phyloP scores from a whole-genome alignment of 345 rosid genomes.

The Dimocarpus longan region DNA sequence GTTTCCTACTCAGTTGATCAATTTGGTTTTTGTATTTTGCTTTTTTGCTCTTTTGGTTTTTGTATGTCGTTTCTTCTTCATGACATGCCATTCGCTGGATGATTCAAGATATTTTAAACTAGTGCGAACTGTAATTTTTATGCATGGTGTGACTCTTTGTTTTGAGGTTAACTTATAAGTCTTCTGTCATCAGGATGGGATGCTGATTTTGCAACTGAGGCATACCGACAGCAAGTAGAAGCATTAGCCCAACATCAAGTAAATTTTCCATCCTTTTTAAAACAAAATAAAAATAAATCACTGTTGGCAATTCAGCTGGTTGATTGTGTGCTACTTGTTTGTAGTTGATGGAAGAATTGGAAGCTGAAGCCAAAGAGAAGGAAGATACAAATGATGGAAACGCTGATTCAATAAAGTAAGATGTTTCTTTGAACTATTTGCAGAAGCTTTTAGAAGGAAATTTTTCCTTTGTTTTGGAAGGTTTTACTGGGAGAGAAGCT shows the following conservation, averaged over 20 bases:
- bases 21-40: not conserved
- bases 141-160: not conserved
- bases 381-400: conserved; percentile 64
- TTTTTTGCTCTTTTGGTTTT: not conserved
- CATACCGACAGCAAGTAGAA: conserved; percentile 97
- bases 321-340: conserved; percentile 31
- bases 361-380: conserved; percentile 84
- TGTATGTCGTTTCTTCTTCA: not conserved
- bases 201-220: conserved; percentile 99
- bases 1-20: not conserved
- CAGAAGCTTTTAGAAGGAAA: conserved; percentile 19
- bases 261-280: conserved; percentile 17
- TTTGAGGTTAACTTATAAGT: conserved; percentile 13
- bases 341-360: conserved; percentile 92
- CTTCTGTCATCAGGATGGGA: conserved; percentile 76
- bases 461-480: not conserved
- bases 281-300: no score
- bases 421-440: conserved; percentile 26
- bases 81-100: not conserved
- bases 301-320: conserved; percentile 6
- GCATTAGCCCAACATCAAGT: conserved; percentile 95
- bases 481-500: not conserved
- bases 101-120: not conserved
- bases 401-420: conserved; percentile 62
- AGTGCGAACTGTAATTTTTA: not conserved